phyloP scores from a whole-genome alignment of 176 grass and related monocot species.

The Puya raimondii region DNA sequence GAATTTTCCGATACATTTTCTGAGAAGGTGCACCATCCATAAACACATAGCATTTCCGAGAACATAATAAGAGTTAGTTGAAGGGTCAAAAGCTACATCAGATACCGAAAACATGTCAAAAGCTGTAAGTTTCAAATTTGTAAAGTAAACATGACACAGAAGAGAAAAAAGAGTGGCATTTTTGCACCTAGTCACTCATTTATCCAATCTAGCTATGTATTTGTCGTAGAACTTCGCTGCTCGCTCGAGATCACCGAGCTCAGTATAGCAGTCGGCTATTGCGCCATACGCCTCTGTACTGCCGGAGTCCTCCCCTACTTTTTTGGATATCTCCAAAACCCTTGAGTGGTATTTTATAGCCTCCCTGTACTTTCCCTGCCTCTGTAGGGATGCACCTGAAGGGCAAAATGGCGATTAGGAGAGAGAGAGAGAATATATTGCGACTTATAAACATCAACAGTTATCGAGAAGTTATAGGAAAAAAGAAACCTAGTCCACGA shows the following conservation, averaged over 20 bases:
- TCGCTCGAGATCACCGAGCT: slow-evolving; percentile 52
- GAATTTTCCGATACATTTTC: no score
- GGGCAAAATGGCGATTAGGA: neutral
- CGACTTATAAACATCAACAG: neutral
- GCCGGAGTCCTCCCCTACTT: slow-evolving; percentile 48
- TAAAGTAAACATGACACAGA: neutral
- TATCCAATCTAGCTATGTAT: slow-evolving; percentile 43
- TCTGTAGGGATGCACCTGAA: slow-evolving; percentile 49
- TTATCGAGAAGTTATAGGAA: neutral
- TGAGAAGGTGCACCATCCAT: no score
- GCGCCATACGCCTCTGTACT: slow-evolving; percentile 63
- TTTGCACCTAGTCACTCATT: slow-evolving; percentile 10
- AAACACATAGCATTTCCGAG: no score
- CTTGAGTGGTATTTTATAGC: slow-evolving; percentile 49
- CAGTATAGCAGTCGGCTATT: slow-evolving; percentile 54
- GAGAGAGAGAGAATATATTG: slow-evolving; percentile 5
- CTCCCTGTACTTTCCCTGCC: slow-evolving; percentile 43
- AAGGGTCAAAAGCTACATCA: no score
- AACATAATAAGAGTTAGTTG: no score
- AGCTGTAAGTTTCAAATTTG: neutral
- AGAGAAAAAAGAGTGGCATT: neutral
- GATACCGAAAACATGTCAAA: neutral
- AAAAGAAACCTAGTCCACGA: slow-evolving; percentile 53
- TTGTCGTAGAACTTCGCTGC: slow-evolving; percentile 58
- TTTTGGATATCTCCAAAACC: slow-evolving; percentile 52